Percentiles rank a stretch among this genome's conserved stretches.
These are phyloP conservation scores for Salvia splendens DNA, from an alignment of 257 asterid species.

Conservation along the genomic window DNA sequence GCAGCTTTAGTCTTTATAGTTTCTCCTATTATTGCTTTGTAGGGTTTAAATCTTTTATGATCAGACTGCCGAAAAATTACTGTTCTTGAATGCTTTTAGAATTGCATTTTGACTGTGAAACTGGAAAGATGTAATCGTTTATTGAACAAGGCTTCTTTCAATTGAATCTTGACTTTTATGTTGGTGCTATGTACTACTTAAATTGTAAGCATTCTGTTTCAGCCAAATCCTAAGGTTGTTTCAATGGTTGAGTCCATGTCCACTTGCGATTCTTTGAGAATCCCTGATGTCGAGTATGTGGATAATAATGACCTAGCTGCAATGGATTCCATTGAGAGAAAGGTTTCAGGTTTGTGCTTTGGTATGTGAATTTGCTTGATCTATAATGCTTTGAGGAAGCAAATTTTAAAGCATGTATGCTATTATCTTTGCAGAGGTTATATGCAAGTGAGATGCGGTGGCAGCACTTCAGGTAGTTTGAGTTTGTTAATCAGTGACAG, in stretches of 20 bases:
- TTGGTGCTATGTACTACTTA: conserved; percentile 73
- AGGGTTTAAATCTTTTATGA: no score
- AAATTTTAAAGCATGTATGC: no score
- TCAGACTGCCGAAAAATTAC: not conserved
- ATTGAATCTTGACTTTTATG: conserved; percentile 26
- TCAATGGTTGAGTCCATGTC: conserved; percentile 95
- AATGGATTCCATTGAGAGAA: conserved; percentile 66
- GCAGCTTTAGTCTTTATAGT: conserved; percentile 82
- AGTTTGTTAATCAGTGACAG: conserved; percentile 10
- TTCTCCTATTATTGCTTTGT: conserved; percentile 11
- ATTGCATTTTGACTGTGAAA: not conserved
- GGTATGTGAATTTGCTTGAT: conserved; percentile 10
- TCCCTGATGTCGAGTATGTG: conserved; percentile 86
- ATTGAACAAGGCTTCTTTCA: no score
- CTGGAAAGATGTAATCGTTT: not conserved
- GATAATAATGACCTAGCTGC: conserved; percentile 55
- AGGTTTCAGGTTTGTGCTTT: conserved; percentile 59
- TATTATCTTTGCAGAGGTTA: conserved; percentile 44
- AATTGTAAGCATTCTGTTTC: conserved; percentile 52
- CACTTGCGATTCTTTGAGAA: conserved; percentile 73
- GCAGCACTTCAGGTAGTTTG: conserved; percentile 29
- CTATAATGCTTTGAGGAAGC: not conserved
- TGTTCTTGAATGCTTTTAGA: not conserved
- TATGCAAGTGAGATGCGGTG: conserved; percentile 67
- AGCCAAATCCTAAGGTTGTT: conserved; percentile 33